A percentile compares a stretch with the other conserved stretches of the same genome.
Conservation (phyloP, 768 basidiomycete species). For the Tricholoma sp. region DNA sequence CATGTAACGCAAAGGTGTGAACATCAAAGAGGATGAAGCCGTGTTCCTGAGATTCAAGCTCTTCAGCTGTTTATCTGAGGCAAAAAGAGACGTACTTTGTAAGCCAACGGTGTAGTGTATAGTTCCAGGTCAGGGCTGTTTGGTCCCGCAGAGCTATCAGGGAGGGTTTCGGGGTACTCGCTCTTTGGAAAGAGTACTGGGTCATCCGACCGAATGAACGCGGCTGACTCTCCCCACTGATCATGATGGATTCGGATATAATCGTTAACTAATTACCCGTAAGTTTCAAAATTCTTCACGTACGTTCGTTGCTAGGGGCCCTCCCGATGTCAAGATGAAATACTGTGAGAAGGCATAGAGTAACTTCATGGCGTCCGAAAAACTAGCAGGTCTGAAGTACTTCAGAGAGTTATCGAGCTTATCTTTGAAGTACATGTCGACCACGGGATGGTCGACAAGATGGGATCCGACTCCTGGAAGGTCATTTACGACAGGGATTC, state of each 20-base stretch:
- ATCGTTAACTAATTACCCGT: neutral
- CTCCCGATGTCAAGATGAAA: constrained; percentile 32
- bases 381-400: constrained; percentile 27
- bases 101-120: constrained; percentile 33
- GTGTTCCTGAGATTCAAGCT: constrained; percentile 23
- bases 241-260: too few relatives aligned
- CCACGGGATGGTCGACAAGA: constrained; percentile 63
- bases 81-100: constrained; percentile 24
- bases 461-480: constrained; percentile 72
- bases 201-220: constrained; percentile 48
- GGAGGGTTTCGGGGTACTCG: constrained; percentile 23
- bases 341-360: constrained; percentile 36
- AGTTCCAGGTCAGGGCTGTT: constrained; percentile 40
- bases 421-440: constrained; percentile 49
- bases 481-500: constrained; percentile 54
- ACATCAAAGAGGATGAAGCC: constrained; percentile 30
- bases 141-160: constrained; percentile 34
- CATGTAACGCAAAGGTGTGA: constrained; percentile 34
- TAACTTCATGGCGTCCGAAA: constrained; percentile 24
- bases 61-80: too few relatives aligned
- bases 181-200: constrained; percentile 37
- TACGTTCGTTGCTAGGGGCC: constrained; percentile 53
- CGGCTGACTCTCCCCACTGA: constrained; percentile 46
- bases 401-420: constrained; percentile 39
- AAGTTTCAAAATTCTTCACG: constrained; percentile 4